Evolutionary conservation across 2,329 filamentous ascomycete genomes (phyloP).

Genomic region (Bertia moriformis): DNA sequence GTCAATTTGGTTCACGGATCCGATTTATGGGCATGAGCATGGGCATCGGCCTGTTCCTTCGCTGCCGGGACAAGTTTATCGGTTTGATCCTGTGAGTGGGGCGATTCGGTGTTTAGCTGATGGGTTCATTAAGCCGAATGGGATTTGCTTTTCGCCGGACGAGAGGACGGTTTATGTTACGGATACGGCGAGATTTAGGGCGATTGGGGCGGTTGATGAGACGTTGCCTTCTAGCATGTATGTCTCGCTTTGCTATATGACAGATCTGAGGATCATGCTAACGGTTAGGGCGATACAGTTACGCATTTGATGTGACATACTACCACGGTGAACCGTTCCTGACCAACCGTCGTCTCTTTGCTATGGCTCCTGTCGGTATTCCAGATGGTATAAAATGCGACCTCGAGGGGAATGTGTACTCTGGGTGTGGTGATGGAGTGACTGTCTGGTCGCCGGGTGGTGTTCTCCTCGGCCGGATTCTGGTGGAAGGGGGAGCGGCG

Average conservation of each 20-base stretch:
- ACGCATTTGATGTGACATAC: constrained; percentile 30
- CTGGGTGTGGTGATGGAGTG: constrained; percentile 30
- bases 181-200: constrained; percentile 16
- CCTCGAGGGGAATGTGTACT: constrained; percentile 36
- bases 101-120: constrained; percentile 30
- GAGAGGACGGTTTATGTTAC: constrained; percentile 25
- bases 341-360: constrained; percentile 33
- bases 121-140: constrained; percentile 25
- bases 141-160: constrained; percentile 21
- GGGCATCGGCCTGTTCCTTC: constrained; percentile 26
- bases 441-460: constrained; percentile 30
- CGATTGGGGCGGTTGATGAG: too few species aligned
- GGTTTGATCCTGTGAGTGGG: constrained; percentile 22
- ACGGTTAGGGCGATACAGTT: constrained; percentile 19
- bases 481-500: constrained; percentile 23
- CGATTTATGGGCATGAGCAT: constrained; percentile 24
- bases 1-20: constrained; percentile 33
- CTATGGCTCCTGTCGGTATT: constrained; percentile 27
- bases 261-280: too few species aligned
- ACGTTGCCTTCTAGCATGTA: too few species aligned
- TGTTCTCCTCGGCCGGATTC: constrained; percentile 24
- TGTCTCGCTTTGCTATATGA: too few species aligned
- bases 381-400: constrained; percentile 34
- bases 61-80: constrained; percentile 31
- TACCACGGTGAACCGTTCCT: constrained; percentile 26